Base-by-base conservation (phyloP, 352 stramenopile genomes). In the Pythium plurisporium region DNA sequence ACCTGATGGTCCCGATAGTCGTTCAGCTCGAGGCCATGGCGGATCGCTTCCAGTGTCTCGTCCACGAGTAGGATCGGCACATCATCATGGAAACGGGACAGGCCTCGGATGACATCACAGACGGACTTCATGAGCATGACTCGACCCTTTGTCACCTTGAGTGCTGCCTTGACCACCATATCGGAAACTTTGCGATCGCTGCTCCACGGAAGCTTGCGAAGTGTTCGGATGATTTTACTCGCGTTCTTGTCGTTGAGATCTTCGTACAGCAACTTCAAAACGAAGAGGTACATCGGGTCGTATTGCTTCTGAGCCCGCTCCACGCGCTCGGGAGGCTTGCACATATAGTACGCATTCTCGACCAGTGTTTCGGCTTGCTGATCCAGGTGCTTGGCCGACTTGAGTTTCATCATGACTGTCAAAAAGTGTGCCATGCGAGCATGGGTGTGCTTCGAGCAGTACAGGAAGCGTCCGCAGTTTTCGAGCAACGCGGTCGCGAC, bases 401-500 rank as follows among this genome's bases (percentile, higher is more conserved):
- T 98, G 7, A 98, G 81, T 57, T 95, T 94, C 83, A 97, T 97
- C 86, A 99, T 98, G 30, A 96, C 86, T 27, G 91, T 85, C 50
- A 99, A 82, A 49, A 97, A 89, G n/a, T 76, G 85, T 14, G 82
- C 79, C 22, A 96, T 89, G 45, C 91, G 89, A 27, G 76, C 70
- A 59, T 97, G 89, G 17, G 96, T 98, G 65, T 97, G 89, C 63
- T 96, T 95, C n/a, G 83, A 90, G 53, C 90, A 93, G 69, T 97
- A 98, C 22, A 99, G 71, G 49, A 98, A 99, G 14, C 96, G 82
- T 1, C 96, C 96, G 60, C 94, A 98, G 53, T 87, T 95, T 72
- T 99, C 96, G n/a, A 99, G 67, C 14, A 99, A 81, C 22, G 87
- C 92, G n/a, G 95, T 98, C 4, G 94, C 89, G 14, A 98, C 83